Base-by-base conservation (phyloP, 768 basidiomycete species). In the Termitomyces sp. region DNA sequence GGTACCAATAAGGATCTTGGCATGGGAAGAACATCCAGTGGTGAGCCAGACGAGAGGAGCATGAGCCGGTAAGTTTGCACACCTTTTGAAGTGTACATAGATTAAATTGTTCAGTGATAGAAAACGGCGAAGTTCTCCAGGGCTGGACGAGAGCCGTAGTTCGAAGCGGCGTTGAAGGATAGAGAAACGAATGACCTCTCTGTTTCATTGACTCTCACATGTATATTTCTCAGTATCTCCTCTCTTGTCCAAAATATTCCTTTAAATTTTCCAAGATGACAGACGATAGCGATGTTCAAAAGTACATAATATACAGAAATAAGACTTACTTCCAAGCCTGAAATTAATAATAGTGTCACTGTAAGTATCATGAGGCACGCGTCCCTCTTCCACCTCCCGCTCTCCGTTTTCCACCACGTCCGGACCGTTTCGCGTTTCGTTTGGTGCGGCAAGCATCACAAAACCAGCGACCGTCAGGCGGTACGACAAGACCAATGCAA, bases 401-500 rank as follows among this genome's bases (percentile, higher is more conserved):
- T 68, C 73, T 69, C 58, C 82, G 77, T 65, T 80, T 84, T 34
- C 79, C 83, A 32, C 79, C 81, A 42, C 84, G 76, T 47, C 76
- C 77, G 16, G 78, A 69, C 41, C 81, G 75, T 59, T 82, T 83
- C 34, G 72, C 76, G 47, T 74, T 75, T 56, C 82, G 82, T 67
- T 84, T 88, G 41, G 67, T 71, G 56, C 74, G 78, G 64, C 91
- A 93, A 3, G 73, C 71, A 0, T 88, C 84, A 68, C 91, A 93
- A 66, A 79, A 89, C 91, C 91, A 93, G 25, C 75, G 76, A 0
- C 88, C 89, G 1, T 83, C 82, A 0, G 92, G 91, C 5, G 83
- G 78, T 5, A 77, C 77, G 2, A 77, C 74, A 42, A 94, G 77
- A 0, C 86, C 86, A 43, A 90, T 82, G 68, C 91, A 94, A 14